These are phyloP conservation scores for Pseudogymnoascus sp. DNA, from an alignment of 2,329 filamentous ascomycete species.

Conservation along the genomic window DNA sequence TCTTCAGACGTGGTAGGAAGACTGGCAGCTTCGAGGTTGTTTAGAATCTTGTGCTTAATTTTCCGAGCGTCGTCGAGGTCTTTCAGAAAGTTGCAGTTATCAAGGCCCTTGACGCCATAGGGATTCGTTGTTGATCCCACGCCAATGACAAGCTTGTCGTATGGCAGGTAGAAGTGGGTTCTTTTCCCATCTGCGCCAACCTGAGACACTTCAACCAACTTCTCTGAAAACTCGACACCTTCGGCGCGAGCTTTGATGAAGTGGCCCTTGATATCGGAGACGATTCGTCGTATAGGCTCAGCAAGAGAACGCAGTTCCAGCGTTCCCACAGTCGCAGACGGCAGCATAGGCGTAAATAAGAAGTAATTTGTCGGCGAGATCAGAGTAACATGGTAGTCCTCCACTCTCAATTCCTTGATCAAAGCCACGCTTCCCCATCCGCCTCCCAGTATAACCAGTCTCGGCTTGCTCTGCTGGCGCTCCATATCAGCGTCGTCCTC, in stretches of 20 bases:
- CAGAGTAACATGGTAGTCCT: constrained; percentile 92
- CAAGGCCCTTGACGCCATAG: constrained; percentile 89
- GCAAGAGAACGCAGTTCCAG: constrained; percentile 85
- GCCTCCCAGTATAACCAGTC: constrained; percentile 83
- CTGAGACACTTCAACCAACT: constrained; percentile 81
- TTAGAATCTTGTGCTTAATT: constrained; percentile 82
- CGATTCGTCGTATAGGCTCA: constrained; percentile 83
- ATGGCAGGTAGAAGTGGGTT: constrained; percentile 83
- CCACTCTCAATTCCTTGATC: constrained; percentile 80
- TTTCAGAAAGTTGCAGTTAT: constrained; percentile 92
- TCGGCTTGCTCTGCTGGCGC: constrained; percentile 77
- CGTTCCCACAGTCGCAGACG: constrained; percentile 92
- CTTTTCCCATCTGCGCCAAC: constrained; percentile 63
- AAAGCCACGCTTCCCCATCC: constrained; percentile 93
- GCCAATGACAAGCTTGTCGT: constrained; percentile 90
- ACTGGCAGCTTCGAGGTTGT: constrained; percentile 84
- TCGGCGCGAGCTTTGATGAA: constrained; percentile 83
- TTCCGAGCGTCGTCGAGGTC: constrained; percentile 85
- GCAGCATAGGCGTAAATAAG: constrained; percentile 95
- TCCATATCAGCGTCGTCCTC: constrained; percentile 67
- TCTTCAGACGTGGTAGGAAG: constrained; percentile 87
- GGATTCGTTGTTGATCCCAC: constrained; percentile 91
- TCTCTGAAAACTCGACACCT: constrained; percentile 85
- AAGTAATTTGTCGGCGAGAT: constrained; percentile 96
- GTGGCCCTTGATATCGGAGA: constrained; percentile 71